Conservation (phyloP, 2,329 filamentous ascomycete genomes). For the Dactylellina drechsleri region DNA sequence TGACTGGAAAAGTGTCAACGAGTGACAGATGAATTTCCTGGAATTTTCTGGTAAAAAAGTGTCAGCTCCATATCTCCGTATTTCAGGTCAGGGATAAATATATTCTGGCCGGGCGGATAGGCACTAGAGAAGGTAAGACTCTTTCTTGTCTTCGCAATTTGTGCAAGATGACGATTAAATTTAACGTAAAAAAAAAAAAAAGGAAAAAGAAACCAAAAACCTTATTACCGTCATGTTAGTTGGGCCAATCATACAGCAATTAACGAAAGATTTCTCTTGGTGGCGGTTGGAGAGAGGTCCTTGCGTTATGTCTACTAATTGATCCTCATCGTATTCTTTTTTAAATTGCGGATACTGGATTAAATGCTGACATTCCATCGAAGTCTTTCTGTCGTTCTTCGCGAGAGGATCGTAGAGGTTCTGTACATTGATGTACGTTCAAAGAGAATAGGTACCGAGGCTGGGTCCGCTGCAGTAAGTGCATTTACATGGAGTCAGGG, state of each 20-base stretch:
- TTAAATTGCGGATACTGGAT: slow-evolving; percentile 33
- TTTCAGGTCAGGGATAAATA: not conserved
- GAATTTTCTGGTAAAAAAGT: slow-evolving; percentile 17
- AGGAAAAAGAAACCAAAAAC: too few relatives aligned
- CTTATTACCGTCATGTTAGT: not conserved
- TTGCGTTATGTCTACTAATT: slow-evolving; percentile 44
- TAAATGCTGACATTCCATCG: not conserved
- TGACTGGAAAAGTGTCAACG: slow-evolving; percentile 21
- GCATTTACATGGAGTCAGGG: slow-evolving; percentile 25
- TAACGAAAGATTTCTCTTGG: slow-evolving; percentile 14
- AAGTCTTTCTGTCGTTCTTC: slow-evolving; percentile 16
- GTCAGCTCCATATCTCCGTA: slow-evolving; percentile 20
- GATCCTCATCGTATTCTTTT: slow-evolving; percentile 42
- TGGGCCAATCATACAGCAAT: slow-evolving; percentile 22
- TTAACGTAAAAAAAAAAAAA: too few relatives aligned
- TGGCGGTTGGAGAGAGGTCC: not conserved
- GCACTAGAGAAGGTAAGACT: not conserved
- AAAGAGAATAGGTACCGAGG: not conserved
- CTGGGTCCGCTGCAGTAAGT: slow-evolving; percentile 35
- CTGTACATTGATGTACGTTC: slow-evolving; percentile 10
- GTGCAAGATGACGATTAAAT: slow-evolving; percentile 18
- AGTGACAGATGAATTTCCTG: slow-evolving; percentile 40
- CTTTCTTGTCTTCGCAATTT: too few relatives aligned
- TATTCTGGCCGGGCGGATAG: not conserved
- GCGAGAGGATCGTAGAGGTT: slow-evolving; percentile 31